Base-by-base conservation (phyloP, 306 rosid genomes). In the Inga leiocalycina region DNA sequence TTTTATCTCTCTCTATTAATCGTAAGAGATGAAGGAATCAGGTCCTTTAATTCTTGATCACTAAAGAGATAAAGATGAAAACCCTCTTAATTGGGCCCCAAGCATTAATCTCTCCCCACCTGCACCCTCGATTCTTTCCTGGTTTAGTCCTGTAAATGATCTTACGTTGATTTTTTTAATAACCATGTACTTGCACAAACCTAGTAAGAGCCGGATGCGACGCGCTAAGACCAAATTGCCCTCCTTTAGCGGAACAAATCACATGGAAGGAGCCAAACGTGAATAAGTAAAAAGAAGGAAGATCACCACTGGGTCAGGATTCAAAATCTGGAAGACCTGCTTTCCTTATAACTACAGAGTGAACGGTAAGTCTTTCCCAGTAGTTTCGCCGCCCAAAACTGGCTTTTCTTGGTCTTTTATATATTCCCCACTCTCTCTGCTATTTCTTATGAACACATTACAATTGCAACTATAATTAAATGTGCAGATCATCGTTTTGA, bases 11-110 rank as follows among this genome's bases (percentile, higher is more conserved):
- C 49, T 11, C 35, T n/a, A 20, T 16, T 2, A 20, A 34, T 4
- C 8, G 4, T 3, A 22, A 43, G 15, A 6, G 54, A 44, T 44
- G 34, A 39, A 45, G 76, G 76, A 44, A 72, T 46, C 76, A 1
- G 76, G 22, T 72, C 59, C 76, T 72, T 72, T 24, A 72, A 44
- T 24, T 72, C 15, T 12, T 14, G n/a, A 7, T 22, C 51, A 72
- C 57, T 72, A 14, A 72, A 72, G 76, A 46, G 59, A 46, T 45
- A 72, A 71, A 44, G 75, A 44, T n/a, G 75, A 71, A 71, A 71
- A 72, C 76, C 56, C 76, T 39, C 27, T 24, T 12, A 8, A 59
- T n/a, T 24, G 76, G 57, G 57, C 24, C 77, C 82, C 67, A 67
- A 27, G 35, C 39, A 44, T 30, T 14, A 73, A 73, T 3, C 3